These are phyloP conservation scores for Triadica sebifera DNA, from an alignment of 345 rosid species.

Conservation along the genomic window DNA sequence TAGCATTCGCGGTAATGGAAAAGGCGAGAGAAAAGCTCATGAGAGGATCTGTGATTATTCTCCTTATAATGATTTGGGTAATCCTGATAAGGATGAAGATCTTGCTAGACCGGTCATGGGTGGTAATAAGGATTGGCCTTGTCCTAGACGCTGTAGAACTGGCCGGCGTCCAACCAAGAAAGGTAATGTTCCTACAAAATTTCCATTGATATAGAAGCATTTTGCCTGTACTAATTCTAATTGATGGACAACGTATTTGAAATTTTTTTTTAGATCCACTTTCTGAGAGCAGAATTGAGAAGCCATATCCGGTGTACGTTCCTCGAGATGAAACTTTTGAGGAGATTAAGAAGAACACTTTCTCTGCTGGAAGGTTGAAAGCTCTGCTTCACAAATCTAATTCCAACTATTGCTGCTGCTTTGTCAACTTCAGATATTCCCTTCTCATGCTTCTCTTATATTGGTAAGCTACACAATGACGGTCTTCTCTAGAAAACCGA, in stretches of 20 bases:
- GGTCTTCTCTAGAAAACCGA: conserved; percentile 60
- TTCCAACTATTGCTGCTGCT: conserved; percentile 76
- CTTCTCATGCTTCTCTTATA: conserved; percentile 86
- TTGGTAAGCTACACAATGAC: conserved; percentile 61
- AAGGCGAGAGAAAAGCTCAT: conserved; percentile 65
- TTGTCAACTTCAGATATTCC: conserved; percentile 76
- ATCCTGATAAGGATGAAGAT: conserved; percentile 69
- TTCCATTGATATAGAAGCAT: neutral
- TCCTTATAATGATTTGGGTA: conserved; percentile 77
- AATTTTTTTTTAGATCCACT: conserved; percentile 45
- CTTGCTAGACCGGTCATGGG: conserved; percentile 68
- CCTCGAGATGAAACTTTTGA: conserved; percentile 95
- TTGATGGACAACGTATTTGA: conserved; percentile 2
- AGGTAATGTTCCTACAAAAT: conserved; percentile 37
- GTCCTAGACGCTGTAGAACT: conserved; percentile 90
- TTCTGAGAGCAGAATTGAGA: conserved; percentile 72
- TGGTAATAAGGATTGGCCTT: conserved; percentile 56
- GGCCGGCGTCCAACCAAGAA: conserved; percentile 65
- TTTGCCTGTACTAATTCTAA: neutral
- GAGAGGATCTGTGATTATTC: conserved; percentile 85
- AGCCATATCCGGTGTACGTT: conserved; percentile 80
- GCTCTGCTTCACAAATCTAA: conserved; percentile 88
- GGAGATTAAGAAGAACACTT: conserved; percentile 79
- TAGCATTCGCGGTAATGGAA: conserved; percentile 66
- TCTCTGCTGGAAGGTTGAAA: conserved; percentile 80